phyloP scores from a whole-genome alignment of 1,284 basidiomycete genomes.

The Schizophyllum amplum region DNA sequence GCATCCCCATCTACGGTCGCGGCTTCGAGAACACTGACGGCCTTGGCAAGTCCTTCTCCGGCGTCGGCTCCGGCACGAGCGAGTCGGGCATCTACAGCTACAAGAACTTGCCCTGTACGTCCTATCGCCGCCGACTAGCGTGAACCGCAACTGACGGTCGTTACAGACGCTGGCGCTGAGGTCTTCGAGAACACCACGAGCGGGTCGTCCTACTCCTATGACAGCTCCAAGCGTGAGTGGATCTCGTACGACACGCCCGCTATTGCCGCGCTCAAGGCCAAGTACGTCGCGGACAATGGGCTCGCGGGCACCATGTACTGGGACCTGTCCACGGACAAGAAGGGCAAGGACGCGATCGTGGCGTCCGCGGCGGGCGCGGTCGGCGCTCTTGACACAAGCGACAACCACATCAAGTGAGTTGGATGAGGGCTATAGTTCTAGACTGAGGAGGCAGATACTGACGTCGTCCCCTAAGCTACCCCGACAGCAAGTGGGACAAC shows the following conservation, averaged over 20 bases:
- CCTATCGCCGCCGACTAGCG: not conserved
- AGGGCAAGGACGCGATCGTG: slow-evolving; percentile 49
- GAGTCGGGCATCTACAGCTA: slow-evolving; percentile 72
- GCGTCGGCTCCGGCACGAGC: slow-evolving; percentile 68
- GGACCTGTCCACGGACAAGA: slow-evolving; percentile 67
- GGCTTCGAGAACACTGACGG: slow-evolving; percentile 78
- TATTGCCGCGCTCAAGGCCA: slow-evolving; percentile 66
- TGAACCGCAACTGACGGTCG: not conserved
- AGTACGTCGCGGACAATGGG: slow-evolving; percentile 60
- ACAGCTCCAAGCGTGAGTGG: slow-evolving; percentile 48
- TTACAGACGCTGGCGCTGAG: slow-evolving; percentile 44
- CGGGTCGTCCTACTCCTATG: slow-evolving; percentile 74
- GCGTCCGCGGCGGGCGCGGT: slow-evolving; percentile 37
- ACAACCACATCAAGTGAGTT: slow-evolving; percentile 58
- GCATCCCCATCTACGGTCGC: slow-evolving; percentile 77
- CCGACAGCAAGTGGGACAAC: slow-evolving; percentile 63
- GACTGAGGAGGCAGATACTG: not conserved
- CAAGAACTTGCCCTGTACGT: slow-evolving; percentile 57
- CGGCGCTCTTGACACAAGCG: slow-evolving; percentile 50
- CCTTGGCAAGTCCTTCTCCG: slow-evolving; percentile 66
- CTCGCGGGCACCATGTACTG: slow-evolving; percentile 82
- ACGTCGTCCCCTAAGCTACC: slow-evolving; percentile 34
- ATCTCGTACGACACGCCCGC: slow-evolving; percentile 80
- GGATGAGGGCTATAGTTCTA: not conserved
- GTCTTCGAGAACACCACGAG: slow-evolving; percentile 67